phyloP scores from a whole-genome alignment of 257 asterid species.

The Primulina tabacum region DNA sequence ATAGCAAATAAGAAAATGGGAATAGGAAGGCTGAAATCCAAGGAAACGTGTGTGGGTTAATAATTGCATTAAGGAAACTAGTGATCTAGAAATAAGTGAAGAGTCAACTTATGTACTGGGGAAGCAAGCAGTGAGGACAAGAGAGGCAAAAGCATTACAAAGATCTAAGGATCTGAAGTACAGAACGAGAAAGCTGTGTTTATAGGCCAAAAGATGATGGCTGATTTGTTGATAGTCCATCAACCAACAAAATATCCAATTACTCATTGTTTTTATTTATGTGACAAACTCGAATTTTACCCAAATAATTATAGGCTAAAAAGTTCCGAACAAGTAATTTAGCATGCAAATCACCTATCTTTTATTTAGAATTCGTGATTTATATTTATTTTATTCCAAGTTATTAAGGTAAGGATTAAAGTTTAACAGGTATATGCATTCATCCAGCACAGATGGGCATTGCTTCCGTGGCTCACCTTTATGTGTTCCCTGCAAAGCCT shows the following conservation, averaged over 20 bases:
- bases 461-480: conserved; percentile 87
- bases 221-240: background rate
- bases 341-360: background rate
- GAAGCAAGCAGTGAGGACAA: background rate
- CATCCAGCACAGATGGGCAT: conserved; percentile 99
- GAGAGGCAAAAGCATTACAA: background rate
- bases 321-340: background rate
- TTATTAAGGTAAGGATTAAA: conserved; percentile 23
- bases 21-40: background rate
- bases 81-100: too few relatives aligned
- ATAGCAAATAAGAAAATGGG: background rate
- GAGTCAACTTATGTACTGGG: background rate
- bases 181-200: background rate
- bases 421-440: conserved; percentile 50
- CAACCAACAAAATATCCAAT: too few relatives aligned
- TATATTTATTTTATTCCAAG: background rate
- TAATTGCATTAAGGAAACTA: too few relatives aligned
- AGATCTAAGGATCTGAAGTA: background rate
- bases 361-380: background rate
- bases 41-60: too few relatives aligned
- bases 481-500: conserved; percentile 98
- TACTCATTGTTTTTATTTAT: background rate
- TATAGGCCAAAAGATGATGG: background rate
- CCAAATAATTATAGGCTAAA: background rate
- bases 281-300: background rate